Conservation (phyloP, 768 basidiomycete species). For the Lyophyllum semitale region DNA sequence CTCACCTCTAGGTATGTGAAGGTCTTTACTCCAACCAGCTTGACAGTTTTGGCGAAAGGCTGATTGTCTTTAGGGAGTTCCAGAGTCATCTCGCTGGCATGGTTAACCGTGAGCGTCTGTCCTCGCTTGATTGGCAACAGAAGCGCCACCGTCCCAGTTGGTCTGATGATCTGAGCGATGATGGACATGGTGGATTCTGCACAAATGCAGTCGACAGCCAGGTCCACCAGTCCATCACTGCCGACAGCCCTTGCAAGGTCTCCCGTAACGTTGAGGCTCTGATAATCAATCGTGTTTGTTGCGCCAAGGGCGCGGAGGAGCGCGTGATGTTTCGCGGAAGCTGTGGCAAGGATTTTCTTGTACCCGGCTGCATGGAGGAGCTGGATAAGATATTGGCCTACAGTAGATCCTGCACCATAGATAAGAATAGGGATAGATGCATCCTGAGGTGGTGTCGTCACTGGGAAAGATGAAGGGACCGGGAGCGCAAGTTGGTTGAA, state of each 20-base stretch:
- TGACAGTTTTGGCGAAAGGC: slow-evolving; percentile 37
- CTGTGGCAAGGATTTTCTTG: slow-evolving; percentile 38
- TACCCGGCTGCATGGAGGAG: slow-evolving; percentile 40
- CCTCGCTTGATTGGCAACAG: slow-evolving; percentile 51
- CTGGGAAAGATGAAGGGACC: slow-evolving; percentile 31
- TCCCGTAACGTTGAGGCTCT: slow-evolving; percentile 24
- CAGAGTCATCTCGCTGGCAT: slow-evolving; percentile 29
- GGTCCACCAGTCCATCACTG: slow-evolving; percentile 24
- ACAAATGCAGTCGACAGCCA: slow-evolving; percentile 35
- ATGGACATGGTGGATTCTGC: slow-evolving; percentile 33
- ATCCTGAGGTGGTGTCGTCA: slow-evolving; percentile 23
- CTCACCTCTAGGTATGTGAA: slow-evolving; percentile 43
- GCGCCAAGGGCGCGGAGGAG: slow-evolving; percentile 34
- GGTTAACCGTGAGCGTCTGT: slow-evolving; percentile 29
- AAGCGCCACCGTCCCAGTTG: slow-evolving; percentile 41
- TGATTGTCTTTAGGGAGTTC: slow-evolving; percentile 35
- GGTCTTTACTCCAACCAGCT: slow-evolving; percentile 40
- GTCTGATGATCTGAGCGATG: slow-evolving; percentile 37
- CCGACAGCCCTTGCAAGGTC: slow-evolving; percentile 30
- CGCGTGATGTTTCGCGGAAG: slow-evolving; percentile 29
- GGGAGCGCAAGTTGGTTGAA: slow-evolving; percentile 37
- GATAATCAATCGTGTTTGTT: slow-evolving; percentile 36
- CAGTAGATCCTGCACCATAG: slow-evolving; percentile 42
- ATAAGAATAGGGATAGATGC: slow-evolving; percentile 36
- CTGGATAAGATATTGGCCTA: slow-evolving; percentile 37